Base-by-base conservation (phyloP, 352 stramenopile species). In the Pythium phragmiticola region DNA sequence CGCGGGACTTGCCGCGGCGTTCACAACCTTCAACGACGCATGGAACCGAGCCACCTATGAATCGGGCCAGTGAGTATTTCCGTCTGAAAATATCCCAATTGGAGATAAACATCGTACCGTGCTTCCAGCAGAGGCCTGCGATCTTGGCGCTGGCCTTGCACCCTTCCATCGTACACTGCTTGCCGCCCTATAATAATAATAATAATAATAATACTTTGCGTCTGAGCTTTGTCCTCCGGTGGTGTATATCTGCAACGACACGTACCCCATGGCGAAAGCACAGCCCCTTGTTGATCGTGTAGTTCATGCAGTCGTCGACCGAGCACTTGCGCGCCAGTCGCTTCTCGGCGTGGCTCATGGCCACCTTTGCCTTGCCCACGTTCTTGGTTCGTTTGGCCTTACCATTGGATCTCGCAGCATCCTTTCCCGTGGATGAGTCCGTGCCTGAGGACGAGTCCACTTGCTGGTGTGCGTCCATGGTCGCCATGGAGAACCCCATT, bases 231-330 rank as follows among this genome's bases (percentile, higher is more conserved):
- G 26, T 28, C 26, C 26, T 4, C 26, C 26, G 4, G 26, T 28
- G 26, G 26, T 28, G 26, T 28, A 28, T 28, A 28, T 28, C 26
- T 28, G 26, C 26, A 28, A 16, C 8, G 26, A 4, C 2, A 66
- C 65, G 57, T 41, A 72, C 66, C 46, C 66, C 66, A 23, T 72
- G 66, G 16, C 75, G 69, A 51, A 78, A 80, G 47, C 74, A 80
- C 16, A 76, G 52, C 0, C 74, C 66, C 21, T 66, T 63, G 64
- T 80, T 76, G 60, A 82, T 78, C 37, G 69, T 82, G 58, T 82
- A 82, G 48, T 78, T 78, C 7, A 65, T 47, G 34, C 72, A 82
- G 34, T 63, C 69, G 14, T 69, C 58, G 42, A 75, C 46, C 19
- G 59, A 69, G 50, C 74, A 77, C 48, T 66, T 61, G 9, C 72